These are phyloP conservation scores for Trichoderma sp. DNA, from an alignment of 2,329 filamentous ascomycete species.

Conservation along the genomic window DNA sequence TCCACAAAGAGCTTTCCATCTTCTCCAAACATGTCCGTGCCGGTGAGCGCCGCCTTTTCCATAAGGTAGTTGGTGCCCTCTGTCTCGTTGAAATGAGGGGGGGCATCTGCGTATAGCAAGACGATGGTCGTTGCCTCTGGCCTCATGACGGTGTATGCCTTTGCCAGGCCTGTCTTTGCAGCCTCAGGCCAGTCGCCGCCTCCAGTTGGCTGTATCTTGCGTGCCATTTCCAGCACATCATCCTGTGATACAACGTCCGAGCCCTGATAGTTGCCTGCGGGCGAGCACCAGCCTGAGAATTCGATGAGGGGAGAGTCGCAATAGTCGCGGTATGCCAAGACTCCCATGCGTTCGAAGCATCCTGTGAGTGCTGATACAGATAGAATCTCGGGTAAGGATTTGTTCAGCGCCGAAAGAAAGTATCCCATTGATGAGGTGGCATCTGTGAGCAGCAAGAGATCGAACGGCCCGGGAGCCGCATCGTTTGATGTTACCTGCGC, in stretches of 20 bases:
- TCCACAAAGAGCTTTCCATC: slow-evolving; percentile 44
- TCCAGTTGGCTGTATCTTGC: slow-evolving; percentile 35
- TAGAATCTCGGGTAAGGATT: slow-evolving; percentile 53
- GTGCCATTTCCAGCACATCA: slow-evolving; percentile 40
- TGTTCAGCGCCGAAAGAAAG: slow-evolving; percentile 47
- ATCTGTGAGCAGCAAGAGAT: slow-evolving; percentile 51
- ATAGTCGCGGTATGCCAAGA: slow-evolving; percentile 55
- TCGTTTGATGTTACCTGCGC: slow-evolving; percentile 19
- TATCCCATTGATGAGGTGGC: slow-evolving; percentile 48
- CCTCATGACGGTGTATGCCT: slow-evolving; percentile 50
- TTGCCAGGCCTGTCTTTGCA: slow-evolving; percentile 50
- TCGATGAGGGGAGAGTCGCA: slow-evolving; percentile 40
- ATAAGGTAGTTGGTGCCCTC: slow-evolving; percentile 34
- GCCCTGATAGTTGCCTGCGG: slow-evolving; percentile 26
- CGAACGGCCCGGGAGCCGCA: slow-evolving; percentile 36
- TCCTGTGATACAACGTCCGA: slow-evolving; percentile 35
- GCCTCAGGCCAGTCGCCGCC: slow-evolving; percentile 52
- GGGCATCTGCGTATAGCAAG: slow-evolving; percentile 51
- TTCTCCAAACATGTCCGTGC: slow-evolving; percentile 35
- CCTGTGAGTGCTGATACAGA: slow-evolving; percentile 50
- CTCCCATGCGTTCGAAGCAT: slow-evolving; percentile 52
- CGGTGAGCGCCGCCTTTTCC: slow-evolving; percentile 33
- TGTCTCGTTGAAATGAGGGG: slow-evolving; percentile 45
- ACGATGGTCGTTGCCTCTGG: slow-evolving; percentile 51
- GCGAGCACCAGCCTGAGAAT: slow-evolving; percentile 52